These are phyloP conservation scores for Ichthyophonus hoferi DNA, from an alignment of 208 protist genomes.

Conservation along the genomic window DNA sequence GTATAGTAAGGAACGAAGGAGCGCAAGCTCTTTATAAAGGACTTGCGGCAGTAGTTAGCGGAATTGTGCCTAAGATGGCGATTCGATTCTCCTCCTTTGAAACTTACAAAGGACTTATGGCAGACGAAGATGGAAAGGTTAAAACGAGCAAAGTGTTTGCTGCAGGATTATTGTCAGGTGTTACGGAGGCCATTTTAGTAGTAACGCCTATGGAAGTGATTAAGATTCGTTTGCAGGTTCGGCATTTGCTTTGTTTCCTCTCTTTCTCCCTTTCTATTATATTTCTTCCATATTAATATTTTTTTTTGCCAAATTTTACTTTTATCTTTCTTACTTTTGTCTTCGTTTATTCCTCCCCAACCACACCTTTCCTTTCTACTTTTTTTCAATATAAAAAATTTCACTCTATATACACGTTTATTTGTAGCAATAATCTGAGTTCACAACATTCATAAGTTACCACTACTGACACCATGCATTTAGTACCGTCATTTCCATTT, in stretches of 20 bases:
- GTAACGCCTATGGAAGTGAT: constrained; percentile 41
- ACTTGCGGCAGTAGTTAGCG: constrained; percentile 38
- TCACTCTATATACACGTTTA: too few species aligned
- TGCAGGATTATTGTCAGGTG: constrained; percentile 24
- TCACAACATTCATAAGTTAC: too few species aligned
- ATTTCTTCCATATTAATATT: not conserved
- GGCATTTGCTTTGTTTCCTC: not conserved
- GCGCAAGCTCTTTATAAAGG: constrained; percentile 19
- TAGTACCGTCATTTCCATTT: too few species aligned
- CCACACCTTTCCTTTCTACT: too few species aligned
- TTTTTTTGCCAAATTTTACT: not conserved
- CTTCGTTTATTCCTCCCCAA: not conserved
- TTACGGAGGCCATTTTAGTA: constrained; percentile 41
- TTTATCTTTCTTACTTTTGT: not conserved
- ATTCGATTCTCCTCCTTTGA: constrained; percentile 48
- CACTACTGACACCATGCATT: too few species aligned
- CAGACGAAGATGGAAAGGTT: constrained; percentile 7
- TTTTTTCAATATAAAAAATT: too few species aligned
- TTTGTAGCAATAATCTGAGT: too few species aligned
- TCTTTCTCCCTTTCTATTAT: not conserved
- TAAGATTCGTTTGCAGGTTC: constrained; percentile 24
- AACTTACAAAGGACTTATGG: constrained; percentile 29
- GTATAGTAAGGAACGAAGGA: constrained; percentile 27
- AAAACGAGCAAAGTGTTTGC: constrained; percentile 3
- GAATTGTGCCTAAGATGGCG: constrained; percentile 47